Conservation (phyloP, 106 monocot genomes). For the Allium sativum region DNA sequence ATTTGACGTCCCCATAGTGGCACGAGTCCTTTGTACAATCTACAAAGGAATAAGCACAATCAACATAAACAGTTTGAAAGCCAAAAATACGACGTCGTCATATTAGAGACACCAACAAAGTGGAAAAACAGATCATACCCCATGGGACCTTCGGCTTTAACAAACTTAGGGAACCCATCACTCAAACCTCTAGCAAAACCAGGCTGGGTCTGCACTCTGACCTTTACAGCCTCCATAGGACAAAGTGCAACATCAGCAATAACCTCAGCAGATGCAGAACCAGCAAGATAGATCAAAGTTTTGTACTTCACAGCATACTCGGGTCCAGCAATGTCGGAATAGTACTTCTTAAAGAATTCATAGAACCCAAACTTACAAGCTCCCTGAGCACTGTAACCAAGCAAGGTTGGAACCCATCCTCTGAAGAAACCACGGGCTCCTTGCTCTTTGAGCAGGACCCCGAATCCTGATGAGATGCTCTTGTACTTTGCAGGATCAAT, state of each 20-base stretch:
- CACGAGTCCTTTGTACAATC: slow-evolving; percentile 24
- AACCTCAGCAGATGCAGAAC: slow-evolving; percentile 61
- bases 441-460: slow-evolving; percentile 53
- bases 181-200: slow-evolving; percentile 40
- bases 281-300: slow-evolving; percentile 61
- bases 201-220: slow-evolving; percentile 44
- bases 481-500: slow-evolving; percentile 60
- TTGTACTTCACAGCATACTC: slow-evolving; percentile 58
- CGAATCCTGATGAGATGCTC: slow-evolving; percentile 56
- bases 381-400: slow-evolving; percentile 76
- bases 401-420: slow-evolving; percentile 56
- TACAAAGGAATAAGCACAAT: slow-evolving; percentile 5
- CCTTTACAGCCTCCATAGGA: slow-evolving; percentile 53
- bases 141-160: slow-evolving; percentile 26
- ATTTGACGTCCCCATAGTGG: slow-evolving; percentile 28
- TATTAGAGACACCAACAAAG: not conserved
- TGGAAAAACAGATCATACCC: slow-evolving; percentile 22
- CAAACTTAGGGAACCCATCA: slow-evolving; percentile 42
- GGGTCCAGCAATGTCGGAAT: slow-evolving; percentile 63
- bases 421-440: slow-evolving; percentile 59
- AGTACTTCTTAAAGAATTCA: slow-evolving; percentile 66
- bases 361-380: slow-evolving; percentile 74
- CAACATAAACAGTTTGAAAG: too few relatives aligned
- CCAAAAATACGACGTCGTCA: too few relatives aligned
- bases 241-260: slow-evolving; percentile 68